These are phyloP conservation scores for Coccomyxa sp. DNA, from an alignment of 139 green algal species.

Conservation along the genomic window DNA sequence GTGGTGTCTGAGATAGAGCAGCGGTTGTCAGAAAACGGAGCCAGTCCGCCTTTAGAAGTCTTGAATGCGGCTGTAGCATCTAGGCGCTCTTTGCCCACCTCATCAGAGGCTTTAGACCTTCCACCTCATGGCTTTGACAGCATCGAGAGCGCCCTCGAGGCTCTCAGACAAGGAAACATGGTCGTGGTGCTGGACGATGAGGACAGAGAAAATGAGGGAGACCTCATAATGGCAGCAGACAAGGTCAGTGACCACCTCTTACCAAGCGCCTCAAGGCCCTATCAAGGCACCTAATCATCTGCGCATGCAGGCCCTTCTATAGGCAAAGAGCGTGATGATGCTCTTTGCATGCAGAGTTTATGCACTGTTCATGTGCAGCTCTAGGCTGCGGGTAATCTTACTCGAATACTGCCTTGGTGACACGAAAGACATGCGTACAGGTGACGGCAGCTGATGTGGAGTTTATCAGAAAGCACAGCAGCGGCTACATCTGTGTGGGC, in stretches of 20 bases:
- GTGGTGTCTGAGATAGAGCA: too few species aligned
- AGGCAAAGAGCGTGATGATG: background rate
- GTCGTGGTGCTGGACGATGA: conserved; percentile 98
- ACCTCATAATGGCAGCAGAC: conserved; percentile 95
- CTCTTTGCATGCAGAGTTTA: background rate
- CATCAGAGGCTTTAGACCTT: too few species aligned
- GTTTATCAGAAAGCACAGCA: conserved; percentile 92
- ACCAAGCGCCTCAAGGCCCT: too few species aligned
- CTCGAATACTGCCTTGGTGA: too few species aligned
- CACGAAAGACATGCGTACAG: background rate
- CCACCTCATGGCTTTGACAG: conserved; percentile 27
- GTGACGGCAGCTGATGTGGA: conserved; percentile 78
- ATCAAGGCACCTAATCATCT: too few species aligned
- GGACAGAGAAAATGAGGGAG: conserved; percentile 96
- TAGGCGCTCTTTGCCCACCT: too few species aligned
- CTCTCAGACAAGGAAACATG: conserved; percentile 67
- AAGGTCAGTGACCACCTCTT: conserved; percentile 40
- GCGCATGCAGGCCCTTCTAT: background rate
- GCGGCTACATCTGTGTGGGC: conserved; percentile 75
- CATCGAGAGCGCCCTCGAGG: conserved; percentile 40
- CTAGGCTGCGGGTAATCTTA: too few species aligned
- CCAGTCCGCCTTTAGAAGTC: too few species aligned
- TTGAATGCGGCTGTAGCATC: too few species aligned
- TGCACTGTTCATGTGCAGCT: background rate
- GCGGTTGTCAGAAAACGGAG: too few species aligned